A percentile compares a stretch with the other conserved stretches of the same genome.
Evolutionary conservation across 257 asterid species (phyloP).

Genomic region (Gynochthodes officinalis): DNA sequence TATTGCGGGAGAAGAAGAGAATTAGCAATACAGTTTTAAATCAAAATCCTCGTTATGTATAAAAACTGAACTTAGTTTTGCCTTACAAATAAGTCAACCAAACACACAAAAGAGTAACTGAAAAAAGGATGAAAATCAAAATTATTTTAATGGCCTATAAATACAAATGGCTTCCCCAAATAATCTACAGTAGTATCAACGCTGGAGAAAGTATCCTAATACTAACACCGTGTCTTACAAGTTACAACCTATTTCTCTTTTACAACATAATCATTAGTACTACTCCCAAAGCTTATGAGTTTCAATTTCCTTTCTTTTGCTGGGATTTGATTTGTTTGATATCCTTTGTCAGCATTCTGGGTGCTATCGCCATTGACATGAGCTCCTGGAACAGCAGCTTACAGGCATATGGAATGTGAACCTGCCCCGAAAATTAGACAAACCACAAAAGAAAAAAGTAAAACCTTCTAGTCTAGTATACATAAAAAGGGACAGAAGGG

Average conservation of each 20-base stretch:
- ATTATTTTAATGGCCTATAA: too few species aligned
- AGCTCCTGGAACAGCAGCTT: slow-evolving; percentile 94
- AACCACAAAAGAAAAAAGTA: background rate
- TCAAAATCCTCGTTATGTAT: too few species aligned
- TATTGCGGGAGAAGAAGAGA: too few species aligned
- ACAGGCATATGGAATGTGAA: slow-evolving; percentile 90
- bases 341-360: slow-evolving; percentile 91
- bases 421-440: slow-evolving; percentile 40
- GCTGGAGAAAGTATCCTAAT: too few species aligned
- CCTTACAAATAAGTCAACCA: too few species aligned
- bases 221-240: background rate
- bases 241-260: background rate
- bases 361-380: slow-evolving; percentile 98
- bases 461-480: background rate
- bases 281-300: background rate
- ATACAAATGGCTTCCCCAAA: too few species aligned
- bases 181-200: too few species aligned
- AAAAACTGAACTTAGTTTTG: too few species aligned
- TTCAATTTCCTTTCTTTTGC: slow-evolving; percentile 52
- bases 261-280: background rate
- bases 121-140: too few species aligned
- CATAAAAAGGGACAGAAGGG: background rate
- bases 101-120: too few species aligned
- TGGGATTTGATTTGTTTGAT: slow-evolving; percentile 53
- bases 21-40: too few species aligned